Evolutionary conservation across 768 basidiomycete genomes (phyloP), one percentile per base, ranked within the genome.

Genomic region (Leucocoprinus sp.): DNA sequence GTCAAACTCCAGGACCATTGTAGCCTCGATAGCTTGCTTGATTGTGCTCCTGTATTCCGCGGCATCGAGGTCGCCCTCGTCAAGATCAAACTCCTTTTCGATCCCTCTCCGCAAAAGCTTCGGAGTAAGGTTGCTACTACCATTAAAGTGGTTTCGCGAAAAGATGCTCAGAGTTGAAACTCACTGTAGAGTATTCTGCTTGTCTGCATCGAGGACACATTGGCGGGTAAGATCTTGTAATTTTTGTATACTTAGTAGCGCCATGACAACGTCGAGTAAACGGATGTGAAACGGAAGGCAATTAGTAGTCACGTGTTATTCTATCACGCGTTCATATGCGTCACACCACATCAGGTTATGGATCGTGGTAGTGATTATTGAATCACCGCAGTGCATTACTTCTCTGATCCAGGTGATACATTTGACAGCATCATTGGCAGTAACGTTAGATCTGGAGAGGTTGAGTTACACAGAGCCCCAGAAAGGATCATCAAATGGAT

Each of bases 61-160:
- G 21, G 49, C 53, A 22, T 71, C 68, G 31, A 84, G 58, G 2
- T 62, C 55, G 0, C 73, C 75, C 4, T 60, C 51, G 7, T 67
- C 64, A n/a, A 84, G 57, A 3, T 52, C 47, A 35, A 80, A 64
- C 18, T 64, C 52, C 19, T 62, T 53, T 59, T 82, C 81, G 1
- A 83, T 42, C n/a, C 65, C 54, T 45, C 62, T 57, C 9, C 81
- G 72, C 19, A 83, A 65, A 9, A 70, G 63, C 18, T 74, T 72
- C 12, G 67, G 67, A 1, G 80, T 81, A 18, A 72, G 53, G 5
- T 55, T 43, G 28, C 75, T 78, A 50, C 37, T 14, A 31, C 9
- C 4, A n/a, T 11, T 18, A 2, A 4, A 40, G 17, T 11, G n/a
- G 19, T 33, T 22, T 14, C 17, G 17, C 17, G 5, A 8, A 15